These are phyloP conservation scores for Asterochloris sp. DNA, from an alignment of 139 green algal species.

Conservation along the genomic window DNA sequence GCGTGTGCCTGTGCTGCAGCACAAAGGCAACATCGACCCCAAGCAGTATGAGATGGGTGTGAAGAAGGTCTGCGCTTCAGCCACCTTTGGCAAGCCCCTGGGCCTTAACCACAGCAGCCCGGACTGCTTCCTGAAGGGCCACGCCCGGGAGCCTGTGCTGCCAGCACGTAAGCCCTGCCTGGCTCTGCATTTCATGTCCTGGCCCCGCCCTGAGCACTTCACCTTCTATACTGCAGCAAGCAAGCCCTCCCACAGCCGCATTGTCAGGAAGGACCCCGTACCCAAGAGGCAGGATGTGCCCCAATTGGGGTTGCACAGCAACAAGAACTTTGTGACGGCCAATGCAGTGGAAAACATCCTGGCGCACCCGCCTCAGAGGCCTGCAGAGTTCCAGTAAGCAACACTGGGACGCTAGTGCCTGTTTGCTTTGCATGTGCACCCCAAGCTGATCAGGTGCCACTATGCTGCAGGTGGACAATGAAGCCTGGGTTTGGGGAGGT, in stretches of 20 bases:
- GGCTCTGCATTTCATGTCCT: not conserved
- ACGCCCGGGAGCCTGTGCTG: constrained; percentile 64
- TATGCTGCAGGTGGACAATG: constrained; percentile 8
- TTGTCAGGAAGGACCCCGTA: constrained; percentile 2
- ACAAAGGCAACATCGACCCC: constrained; percentile 28
- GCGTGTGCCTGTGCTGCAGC: constrained; percentile 13
- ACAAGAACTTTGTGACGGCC: constrained; percentile 79
- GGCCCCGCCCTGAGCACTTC: not conserved
- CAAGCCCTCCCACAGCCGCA: constrained; percentile 2
- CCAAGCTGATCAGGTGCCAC: too few relatives aligned
- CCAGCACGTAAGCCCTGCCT: constrained; percentile 52
- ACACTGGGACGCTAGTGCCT: not conserved
- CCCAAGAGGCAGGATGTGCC: not conserved
- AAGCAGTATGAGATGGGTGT: constrained; percentile 33
- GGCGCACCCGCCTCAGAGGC: constrained; percentile 10
- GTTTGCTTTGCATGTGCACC: too few relatives aligned
- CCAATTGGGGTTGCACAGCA: constrained; percentile 52
- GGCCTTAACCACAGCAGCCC: constrained; percentile 36
- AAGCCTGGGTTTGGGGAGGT: constrained; percentile 73
- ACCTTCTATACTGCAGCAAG: not conserved
- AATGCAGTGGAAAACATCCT: constrained; percentile 66
- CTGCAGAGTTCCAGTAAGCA: constrained; percentile 3
- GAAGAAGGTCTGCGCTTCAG: constrained; percentile 15
- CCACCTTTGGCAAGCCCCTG: constrained; percentile 50
- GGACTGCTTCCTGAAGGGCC: constrained; percentile 38